phyloP scores from a whole-genome alignment of 2,329 filamentous ascomycete species.

The Diatrype stigma region DNA sequence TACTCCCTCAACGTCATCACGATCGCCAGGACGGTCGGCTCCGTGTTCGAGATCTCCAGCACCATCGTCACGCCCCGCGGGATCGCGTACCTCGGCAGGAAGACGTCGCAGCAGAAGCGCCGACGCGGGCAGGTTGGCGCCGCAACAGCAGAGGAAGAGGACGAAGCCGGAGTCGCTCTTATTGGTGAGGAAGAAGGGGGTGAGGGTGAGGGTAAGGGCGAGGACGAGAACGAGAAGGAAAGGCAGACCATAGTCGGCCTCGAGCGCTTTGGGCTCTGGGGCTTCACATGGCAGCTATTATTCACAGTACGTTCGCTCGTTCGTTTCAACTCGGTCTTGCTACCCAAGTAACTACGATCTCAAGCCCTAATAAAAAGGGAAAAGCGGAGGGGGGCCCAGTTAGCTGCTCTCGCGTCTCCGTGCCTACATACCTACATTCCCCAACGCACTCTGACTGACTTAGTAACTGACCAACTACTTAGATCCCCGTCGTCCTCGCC shows the following conservation, averaged over 20 bases:
- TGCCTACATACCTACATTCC: no score
- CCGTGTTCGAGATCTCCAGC: conserved; percentile 48
- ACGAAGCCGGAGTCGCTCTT: conserved; percentile 17
- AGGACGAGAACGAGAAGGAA: background rate
- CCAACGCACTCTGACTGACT: no score
- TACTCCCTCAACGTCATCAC: conserved; percentile 45
- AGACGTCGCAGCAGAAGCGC: conserved; percentile 2
- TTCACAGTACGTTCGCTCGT: conserved; percentile 29
- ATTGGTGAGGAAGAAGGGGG: conserved; percentile 6
- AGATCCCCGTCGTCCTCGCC: conserved; percentile 32
- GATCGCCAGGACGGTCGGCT: conserved; percentile 40
- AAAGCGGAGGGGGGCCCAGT: no score
- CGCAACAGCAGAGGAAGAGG: conserved; percentile 17
- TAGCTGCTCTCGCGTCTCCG: no score
- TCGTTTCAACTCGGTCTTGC: no score
- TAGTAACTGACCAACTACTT: conserved; percentile 1
- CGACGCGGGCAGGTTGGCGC: conserved; percentile 6
- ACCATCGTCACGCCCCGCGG: conserved; percentile 48
- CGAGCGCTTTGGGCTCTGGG: conserved; percentile 38
- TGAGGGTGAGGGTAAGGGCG: no score
- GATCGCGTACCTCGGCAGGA: conserved; percentile 36
- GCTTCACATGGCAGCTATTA: conserved; percentile 35
- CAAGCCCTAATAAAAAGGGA: no score
- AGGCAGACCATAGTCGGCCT: conserved; percentile 26
- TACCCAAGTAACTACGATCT: no score